Evolutionary conservation across 2,329 filamentous ascomycete genomes (phyloP).

Genomic region (Escovopsis sp.): DNA sequence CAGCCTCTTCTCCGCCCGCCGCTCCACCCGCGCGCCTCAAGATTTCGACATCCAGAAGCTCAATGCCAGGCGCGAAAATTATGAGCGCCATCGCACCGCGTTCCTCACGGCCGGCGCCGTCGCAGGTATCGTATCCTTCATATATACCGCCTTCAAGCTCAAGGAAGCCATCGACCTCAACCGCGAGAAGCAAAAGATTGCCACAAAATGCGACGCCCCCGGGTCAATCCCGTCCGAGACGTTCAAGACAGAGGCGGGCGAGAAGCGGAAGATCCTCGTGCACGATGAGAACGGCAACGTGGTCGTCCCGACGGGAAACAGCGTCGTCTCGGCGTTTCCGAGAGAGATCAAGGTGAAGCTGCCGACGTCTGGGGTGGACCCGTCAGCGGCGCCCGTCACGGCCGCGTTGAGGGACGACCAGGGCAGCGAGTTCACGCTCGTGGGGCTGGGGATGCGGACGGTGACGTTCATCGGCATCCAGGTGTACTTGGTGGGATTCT

Average conservation of each 20-base stretch:
- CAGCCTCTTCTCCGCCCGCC: conserved; percentile 16
- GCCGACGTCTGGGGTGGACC: conserved; percentile 7
- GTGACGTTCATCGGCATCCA: conserved; percentile 84
- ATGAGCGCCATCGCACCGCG: conserved; percentile 34
- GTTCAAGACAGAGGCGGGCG: conserved; percentile 34
- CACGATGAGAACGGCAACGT: conserved; percentile 57
- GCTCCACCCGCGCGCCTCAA: conserved; percentile 26
- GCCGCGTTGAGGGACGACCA: conserved; percentile 24
- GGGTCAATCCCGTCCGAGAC: conserved; percentile 25
- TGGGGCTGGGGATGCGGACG: conserved; percentile 75
- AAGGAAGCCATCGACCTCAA: conserved; percentile 24
- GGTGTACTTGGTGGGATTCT: conserved; percentile 90
- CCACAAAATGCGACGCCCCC: conserved; percentile 26
- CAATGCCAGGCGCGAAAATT: conserved; percentile 30
- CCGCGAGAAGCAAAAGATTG: conserved; percentile 21
- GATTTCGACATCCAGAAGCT: conserved; percentile 36
- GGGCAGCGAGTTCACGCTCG: conserved; percentile 64
- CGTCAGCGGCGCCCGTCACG: conserved; percentile 17
- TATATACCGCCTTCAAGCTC: conserved; percentile 39
- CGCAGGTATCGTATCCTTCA: conserved; percentile 33
- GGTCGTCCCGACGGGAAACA: conserved; percentile 68
- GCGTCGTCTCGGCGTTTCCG: conserved; percentile 66
- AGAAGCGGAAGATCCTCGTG: conserved; percentile 42
- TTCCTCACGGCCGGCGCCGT: conserved; percentile 37
- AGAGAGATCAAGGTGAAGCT: conserved; percentile 50